A percentile compares a stretch with the other conserved stretches of the same genome.
Conservation (phyloP, 2,329 filamentous ascomycete genomes). For the Sphaerulina vaccinii region DNA sequence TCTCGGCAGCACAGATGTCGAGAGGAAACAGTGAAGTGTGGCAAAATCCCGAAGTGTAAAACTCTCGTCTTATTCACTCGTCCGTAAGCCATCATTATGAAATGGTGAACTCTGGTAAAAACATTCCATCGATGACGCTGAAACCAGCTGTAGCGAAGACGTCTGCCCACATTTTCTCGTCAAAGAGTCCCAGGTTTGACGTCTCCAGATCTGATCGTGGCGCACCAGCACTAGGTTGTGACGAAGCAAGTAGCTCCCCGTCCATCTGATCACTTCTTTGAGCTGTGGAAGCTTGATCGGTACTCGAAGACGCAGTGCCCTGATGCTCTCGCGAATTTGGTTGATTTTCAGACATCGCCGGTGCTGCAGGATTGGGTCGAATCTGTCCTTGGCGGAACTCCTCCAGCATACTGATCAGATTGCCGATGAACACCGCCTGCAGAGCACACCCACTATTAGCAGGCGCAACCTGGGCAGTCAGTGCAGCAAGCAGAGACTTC, state of each 20-base stretch:
- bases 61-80: no score
- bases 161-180: constrained; percentile 4
- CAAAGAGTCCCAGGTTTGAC: neutral
- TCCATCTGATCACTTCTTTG: neutral
- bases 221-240: neutral
- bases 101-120: no score
- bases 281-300: no score
- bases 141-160: constrained; percentile 9
- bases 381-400: neutral
- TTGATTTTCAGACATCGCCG: no score
- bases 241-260: neutral
- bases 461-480: neutral
- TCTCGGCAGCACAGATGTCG: no score
- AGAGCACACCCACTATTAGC: constrained; percentile 6
- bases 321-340: no score
- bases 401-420: neutral
- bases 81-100: no score
- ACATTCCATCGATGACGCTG: constrained; percentile 8
- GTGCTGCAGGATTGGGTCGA: neutral
- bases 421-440: constrained; percentile 5
- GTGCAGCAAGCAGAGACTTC: neutral
- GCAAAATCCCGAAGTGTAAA: no score
- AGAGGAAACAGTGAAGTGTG: no score
- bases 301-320: no score
- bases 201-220: neutral